Base-by-base conservation (phyloP, 2,329 filamentous ascomycete genomes). In the Penicillium brasilianum region DNA sequence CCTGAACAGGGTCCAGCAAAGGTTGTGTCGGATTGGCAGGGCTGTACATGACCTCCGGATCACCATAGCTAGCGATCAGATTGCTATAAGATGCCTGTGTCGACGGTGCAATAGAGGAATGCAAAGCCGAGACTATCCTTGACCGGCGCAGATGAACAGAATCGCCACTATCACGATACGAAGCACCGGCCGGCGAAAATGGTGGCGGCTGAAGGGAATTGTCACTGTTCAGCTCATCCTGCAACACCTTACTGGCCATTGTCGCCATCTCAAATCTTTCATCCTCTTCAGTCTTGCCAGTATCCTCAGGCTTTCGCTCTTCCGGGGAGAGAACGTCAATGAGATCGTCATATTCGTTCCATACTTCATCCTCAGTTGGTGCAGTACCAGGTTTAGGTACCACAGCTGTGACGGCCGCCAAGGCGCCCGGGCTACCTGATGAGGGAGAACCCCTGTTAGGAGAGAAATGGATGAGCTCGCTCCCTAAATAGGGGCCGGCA, bases 261-360 rank as follows among this genome's bases (percentile, higher is more conserved):
- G 75, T 77, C 28, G 74, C 77, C 58, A 77, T 52, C 55, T 75
- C 70, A 62, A 79, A 77, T 36, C 71, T 73, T 6, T 71, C 71
- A n/a, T 63, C 59, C 13, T 60, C 57, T 32, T 70, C 68, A 1
- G 57, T 50, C 41, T 68, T 60, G 4, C 28, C 36, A 1, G 66
- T 36, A 5, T 62, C 60, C 20, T 70, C 63, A 7, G 68, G 59
- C 51, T 60, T 69, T n/a, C 62, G 64, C 39, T 66, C 67, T 37
- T 76, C 77, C 8, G 82, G 78, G 4, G 83, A 84, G 53, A 86
- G 83, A 11, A 88, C 84, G 59, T 91, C 90, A 57, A 97, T 85
- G 13, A 97, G 80, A 69, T 97, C 94, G 66, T 98, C 89, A 72
- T 96, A 97, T 76, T 96, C 94, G 55, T 93, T 89, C 94, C 94